phyloP scores from a whole-genome alignment of 2,329 filamentous ascomycete species.

The Ascochyta viciae-villosae region DNA sequence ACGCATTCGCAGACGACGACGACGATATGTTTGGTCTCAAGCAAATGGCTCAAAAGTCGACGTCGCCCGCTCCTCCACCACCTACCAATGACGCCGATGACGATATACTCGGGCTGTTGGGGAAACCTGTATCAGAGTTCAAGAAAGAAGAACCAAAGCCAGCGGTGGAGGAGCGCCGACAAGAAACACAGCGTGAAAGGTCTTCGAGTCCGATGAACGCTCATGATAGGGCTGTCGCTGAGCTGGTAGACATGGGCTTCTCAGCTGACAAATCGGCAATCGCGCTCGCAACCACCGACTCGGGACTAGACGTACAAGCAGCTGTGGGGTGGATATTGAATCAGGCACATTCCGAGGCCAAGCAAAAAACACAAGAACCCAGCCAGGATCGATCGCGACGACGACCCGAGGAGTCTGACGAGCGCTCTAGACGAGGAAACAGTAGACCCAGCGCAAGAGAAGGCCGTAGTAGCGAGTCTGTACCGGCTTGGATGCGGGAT shows the following conservation, averaged over 20 bases:
- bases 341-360: conserved; percentile 85
- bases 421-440: conserved; percentile 32
- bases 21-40: conserved; percentile 89
- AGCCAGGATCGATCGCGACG: conserved; percentile 35
- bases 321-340: conserved; percentile 90
- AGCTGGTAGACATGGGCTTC: conserved; percentile 95
- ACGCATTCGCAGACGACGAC: conserved; percentile 64
- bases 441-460: conserved; percentile 42
- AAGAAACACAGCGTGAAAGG: conserved; percentile 21
- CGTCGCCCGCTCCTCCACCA: conserved; percentile 30
- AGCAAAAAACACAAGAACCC: conserved; percentile 65
- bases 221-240: conserved; percentile 81
- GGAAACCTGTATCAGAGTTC: conserved; percentile 64
- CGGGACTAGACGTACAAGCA: conserved; percentile 80
- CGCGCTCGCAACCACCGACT: conserved; percentile 80
- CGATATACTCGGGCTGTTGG: conserved; percentile 68
- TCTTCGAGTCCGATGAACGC: conserved; percentile 52
- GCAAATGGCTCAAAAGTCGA: conserved; percentile 60
- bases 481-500: conserved; percentile 70
- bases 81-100: conserved; percentile 55
- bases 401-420: conserved; percentile 35
- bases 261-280: conserved; percentile 80
- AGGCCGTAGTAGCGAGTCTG: conserved; percentile 41
- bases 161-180: conserved; percentile 7
- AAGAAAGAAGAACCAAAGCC: conserved; percentile 31